Evolutionary conservation across 352 stramenopile species (phyloP), one percentile per base, ranked within the genome.

Genomic region (Chrysophaeum taylorii): DNA sequence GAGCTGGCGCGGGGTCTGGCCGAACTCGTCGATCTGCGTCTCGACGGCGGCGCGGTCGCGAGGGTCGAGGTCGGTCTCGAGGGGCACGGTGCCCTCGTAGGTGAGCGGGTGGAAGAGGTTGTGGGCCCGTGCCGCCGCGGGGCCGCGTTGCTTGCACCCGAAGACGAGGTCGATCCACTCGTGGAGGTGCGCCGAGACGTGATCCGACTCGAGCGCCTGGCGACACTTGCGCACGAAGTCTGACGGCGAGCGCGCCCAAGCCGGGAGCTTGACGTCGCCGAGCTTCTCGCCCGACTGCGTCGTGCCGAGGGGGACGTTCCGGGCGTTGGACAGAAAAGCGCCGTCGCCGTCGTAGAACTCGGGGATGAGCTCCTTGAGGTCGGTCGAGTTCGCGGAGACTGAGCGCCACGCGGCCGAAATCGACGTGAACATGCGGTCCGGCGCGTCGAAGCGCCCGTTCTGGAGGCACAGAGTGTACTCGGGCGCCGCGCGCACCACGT

Each of bases 141-240:
- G 83, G 27, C 95, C 93, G 66, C 95, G 85, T 72, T 97, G 94
- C 75, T 95, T 97, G 72, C 79, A 91, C 4, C 95, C 95, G 80
- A 98, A 98, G 45, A 98, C 96, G 57, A 98, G 79, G 74, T 98
- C 95, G 75, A 99, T 97, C 96, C 96, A 99, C 70, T 92, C 76
- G 63, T 97, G 92, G 52, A 99, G 75, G 69, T 93, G 84, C 37
- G 79, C 75, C 2, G 89, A 96, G 23, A 97, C 94, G 71, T 96
- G 84, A 33, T 92, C 80, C 61, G 90, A 98, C 80, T 99, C 96
- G 0, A 99, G 81, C 18, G 94, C 94, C 66, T 92, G 87, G 31
- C 93, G 87, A 70, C 98, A 95, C 29, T 96, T 79, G 2, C 84
- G 83, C 27, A 99, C 83, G 77, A 99, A 99, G 76, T 97, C 87